phyloP scores from a whole-genome alignment of 768 basidiomycete genomes.

The Imleria badia region DNA sequence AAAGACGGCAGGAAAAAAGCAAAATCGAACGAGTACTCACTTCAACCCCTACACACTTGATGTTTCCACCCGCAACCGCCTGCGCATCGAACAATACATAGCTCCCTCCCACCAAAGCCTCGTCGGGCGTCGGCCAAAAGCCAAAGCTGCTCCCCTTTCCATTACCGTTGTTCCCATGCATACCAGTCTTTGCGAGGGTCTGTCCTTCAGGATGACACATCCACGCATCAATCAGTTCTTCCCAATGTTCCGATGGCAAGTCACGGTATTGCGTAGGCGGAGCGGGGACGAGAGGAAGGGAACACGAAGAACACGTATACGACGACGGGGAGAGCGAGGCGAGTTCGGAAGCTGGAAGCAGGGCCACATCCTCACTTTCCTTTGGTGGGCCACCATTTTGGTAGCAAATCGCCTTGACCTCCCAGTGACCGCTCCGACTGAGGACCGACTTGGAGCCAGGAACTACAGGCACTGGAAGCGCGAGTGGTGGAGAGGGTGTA shows the following conservation, averaged over 20 bases:
- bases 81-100: slow-evolving; percentile 78
- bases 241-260: slow-evolving; percentile 95
- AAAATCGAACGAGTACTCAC: slow-evolving; percentile 46
- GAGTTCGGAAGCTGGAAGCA: slow-evolving; percentile 74
- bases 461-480: slow-evolving; percentile 53
- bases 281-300: slow-evolving; percentile 62
- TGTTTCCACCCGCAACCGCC: slow-evolving; percentile 42
- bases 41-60: slow-evolving; percentile 26
- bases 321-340: slow-evolving; percentile 51
- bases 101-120: slow-evolving; percentile 87
- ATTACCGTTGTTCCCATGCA: slow-evolving; percentile 16
- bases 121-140: slow-evolving; percentile 73
- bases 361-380: slow-evolving; percentile 34
- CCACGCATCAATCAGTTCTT: slow-evolving; percentile 96
- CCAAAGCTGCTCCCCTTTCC: slow-evolving; percentile 42
- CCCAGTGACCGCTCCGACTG: slow-evolving; percentile 58
- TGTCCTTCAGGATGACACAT: slow-evolving; percentile 92
- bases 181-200: slow-evolving; percentile 57
- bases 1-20: slow-evolving; percentile 2
- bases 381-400: slow-evolving; percentile 24
- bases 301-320: slow-evolving; percentile 80
- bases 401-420: slow-evolving; percentile 58
- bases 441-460: slow-evolving; percentile 63
- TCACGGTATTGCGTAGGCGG: slow-evolving; percentile 67
- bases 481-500: slow-evolving; percentile 55